Base-by-base conservation (phyloP, 2,329 filamentous ascomycete species). In the Sporothrix humicola region DNA sequence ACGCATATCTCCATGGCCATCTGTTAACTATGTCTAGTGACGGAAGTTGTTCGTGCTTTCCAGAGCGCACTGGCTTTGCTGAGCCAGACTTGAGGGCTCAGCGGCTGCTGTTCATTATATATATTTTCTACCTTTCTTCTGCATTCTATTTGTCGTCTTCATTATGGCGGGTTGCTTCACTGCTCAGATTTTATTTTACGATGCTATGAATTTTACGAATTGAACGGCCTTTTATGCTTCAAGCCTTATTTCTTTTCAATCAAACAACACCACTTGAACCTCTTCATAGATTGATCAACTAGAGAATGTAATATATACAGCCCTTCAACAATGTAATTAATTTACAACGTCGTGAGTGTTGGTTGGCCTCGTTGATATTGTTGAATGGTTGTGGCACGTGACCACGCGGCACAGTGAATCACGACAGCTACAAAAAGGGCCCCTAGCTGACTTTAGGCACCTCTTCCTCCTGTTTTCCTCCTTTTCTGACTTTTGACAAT, bases 41-140 rank as follows among this genome's bases (percentile, higher is more conserved):
- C 81, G 15, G 86, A 90, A 77, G 89, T 91, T 72, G 87, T 91
- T 10, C 84, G 85, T 69, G 89, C 89, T 23, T 91, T 91, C 79
- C 87, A 90, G 78, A 89, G 85, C 77, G 89, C 89, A 37, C 79
- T 91, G 75, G 87, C 87, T 3, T 82, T 90, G 59, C 82, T 90
- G 20, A 85, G 82, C 75, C 80, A 81, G 71, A 74, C 72, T 0
- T 76, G 65, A 74, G 1, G 12, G 23, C 13, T 1, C 2, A 10
- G 12, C n/a, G 5, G 10, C 20, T 20, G 12, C 17, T 17, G 12
- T 12, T 13, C 23, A 26, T 50, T 7, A 3, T 37, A 6, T 50
- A 10, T n/a, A 10, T 42, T 13, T 8, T 15, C 42, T 66, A n/a
- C 10, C 13, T 66, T 26, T 9, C 20, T 48, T 26, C 12, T n/a